Percentiles rank a stretch among this genome's conserved stretches.
These are phyloP conservation scores for Adiantum capillusveneris DNA, from an alignment of 75 land plant genomes.

Conservation along the genomic window DNA sequence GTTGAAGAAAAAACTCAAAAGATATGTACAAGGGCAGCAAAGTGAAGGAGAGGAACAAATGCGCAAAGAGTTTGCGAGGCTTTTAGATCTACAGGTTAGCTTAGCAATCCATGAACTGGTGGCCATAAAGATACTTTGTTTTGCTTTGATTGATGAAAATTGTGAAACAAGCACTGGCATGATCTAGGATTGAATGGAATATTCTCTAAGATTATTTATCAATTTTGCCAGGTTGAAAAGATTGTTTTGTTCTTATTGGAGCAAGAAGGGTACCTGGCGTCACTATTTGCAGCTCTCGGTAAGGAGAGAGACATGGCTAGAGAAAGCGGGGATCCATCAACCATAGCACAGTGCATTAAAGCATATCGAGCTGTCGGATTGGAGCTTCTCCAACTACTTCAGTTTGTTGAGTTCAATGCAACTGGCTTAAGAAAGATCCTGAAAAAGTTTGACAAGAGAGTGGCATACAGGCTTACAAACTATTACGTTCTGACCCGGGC, in stretches of 20 bases:
- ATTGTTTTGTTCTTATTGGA: constrained; percentile 17
- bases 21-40: constrained; percentile 34
- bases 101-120: neutral
- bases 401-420: constrained; percentile 30
- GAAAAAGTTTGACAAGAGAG: constrained; percentile 30
- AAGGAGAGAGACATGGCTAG: constrained; percentile 8
- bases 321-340: neutral
- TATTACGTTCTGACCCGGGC: constrained; percentile 29
- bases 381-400: constrained; percentile 21
- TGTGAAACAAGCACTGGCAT: too few species aligned
- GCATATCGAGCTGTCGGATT: constrained; percentile 18
- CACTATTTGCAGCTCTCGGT: constrained; percentile 9
- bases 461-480: constrained; percentile 25
- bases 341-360: neutral
- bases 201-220: too few species aligned
- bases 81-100: constrained; percentile 71
- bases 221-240: constrained; percentile 22
- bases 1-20: constrained; percentile 70
- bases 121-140: too few species aligned
- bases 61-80: constrained; percentile 61
- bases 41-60: constrained; percentile 29
- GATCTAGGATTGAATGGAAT: too few species aligned
- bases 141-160: too few species aligned
- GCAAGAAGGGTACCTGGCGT: constrained; percentile 15
- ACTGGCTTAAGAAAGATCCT: constrained; percentile 27